Percentiles rank a stretch among this genome's conserved stretches.
These are phyloP conservation scores for Chimonanthus praecox DNA, from an alignment of 164 flowering plant species.

Conservation along the genomic window DNA sequence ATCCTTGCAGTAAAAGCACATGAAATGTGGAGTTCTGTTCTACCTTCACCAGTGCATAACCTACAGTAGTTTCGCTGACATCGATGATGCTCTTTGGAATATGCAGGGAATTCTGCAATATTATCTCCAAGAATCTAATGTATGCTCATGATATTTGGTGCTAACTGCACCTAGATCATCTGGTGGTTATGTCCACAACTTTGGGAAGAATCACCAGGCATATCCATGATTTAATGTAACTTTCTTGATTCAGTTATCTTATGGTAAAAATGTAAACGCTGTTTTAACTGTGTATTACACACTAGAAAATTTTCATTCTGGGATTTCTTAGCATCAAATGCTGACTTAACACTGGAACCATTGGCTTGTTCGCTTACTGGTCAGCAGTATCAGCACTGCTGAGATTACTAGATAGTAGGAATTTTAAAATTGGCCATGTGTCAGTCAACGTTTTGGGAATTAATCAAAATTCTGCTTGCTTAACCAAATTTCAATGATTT, in stretches of 20 bases:
- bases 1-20: constrained; percentile 25
- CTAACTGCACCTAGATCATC: constrained; percentile 8
- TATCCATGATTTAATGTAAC: background rate
- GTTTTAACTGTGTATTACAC: no score
- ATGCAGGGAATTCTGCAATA: constrained; percentile 30
- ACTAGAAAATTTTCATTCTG: background rate
- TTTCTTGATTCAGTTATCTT: constrained; percentile 2
- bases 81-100: background rate
- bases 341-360: no score
- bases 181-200: constrained; percentile 9
- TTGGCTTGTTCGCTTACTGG: no score
- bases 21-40: background rate
- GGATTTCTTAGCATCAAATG: background rate
- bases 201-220: constrained; percentile 6
- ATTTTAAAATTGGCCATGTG: no score
- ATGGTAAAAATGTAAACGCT: background rate
- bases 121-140: constrained; percentile 19
- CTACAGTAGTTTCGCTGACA: background rate
- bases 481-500: no score
- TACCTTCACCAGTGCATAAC: background rate
- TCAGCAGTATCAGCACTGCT: no score
- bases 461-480: no score
- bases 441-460: no score
- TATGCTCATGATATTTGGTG: constrained; percentile 10
- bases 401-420: no score